These are phyloP conservation scores for Suillus brevipes DNA, from an alignment of 768 basidiomycete genomes.

Conservation along the genomic window DNA sequence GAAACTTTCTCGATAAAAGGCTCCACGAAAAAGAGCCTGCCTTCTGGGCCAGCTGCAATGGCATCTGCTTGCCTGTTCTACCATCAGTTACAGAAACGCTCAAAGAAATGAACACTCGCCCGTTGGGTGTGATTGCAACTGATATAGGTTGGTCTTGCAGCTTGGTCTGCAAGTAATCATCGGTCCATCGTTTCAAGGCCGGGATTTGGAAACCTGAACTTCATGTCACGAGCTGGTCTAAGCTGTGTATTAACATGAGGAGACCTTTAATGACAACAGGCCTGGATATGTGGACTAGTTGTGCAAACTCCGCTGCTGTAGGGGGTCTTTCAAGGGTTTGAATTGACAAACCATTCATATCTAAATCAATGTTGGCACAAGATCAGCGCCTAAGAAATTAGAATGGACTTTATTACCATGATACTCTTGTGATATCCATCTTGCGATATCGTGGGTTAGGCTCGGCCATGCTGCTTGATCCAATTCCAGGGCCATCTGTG, in stretches of 20 bases:
- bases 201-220: conserved; percentile 48
- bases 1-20: conserved; percentile 70
- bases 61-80: conserved; percentile 71
- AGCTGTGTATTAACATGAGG: not conserved
- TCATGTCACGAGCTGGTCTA: conserved; percentile 1
- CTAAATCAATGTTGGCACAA: conserved; percentile 31
- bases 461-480: not conserved
- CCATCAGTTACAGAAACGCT: not conserved
- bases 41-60: conserved; percentile 53
- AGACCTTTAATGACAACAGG: conserved; percentile 75
- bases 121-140: conserved; percentile 82
- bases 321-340: conserved; percentile 57
- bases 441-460: conserved; percentile 20
- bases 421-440: conserved; percentile 42
- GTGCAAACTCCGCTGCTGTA: conserved; percentile 65
- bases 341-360: conserved; percentile 57
- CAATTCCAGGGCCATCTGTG: not conserved
- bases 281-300: conserved; percentile 64
- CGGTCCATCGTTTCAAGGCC: conserved; percentile 59
- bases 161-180: conserved; percentile 55
- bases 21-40: conserved; percentile 70
- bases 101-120: conserved; percentile 44
- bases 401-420: conserved; percentile 21
- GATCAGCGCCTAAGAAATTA: not conserved
- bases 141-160: conserved; percentile 61